These are phyloP conservation scores for Pichia californica DNA, from an alignment of 805 yeast species.

Conservation along the genomic window DNA sequence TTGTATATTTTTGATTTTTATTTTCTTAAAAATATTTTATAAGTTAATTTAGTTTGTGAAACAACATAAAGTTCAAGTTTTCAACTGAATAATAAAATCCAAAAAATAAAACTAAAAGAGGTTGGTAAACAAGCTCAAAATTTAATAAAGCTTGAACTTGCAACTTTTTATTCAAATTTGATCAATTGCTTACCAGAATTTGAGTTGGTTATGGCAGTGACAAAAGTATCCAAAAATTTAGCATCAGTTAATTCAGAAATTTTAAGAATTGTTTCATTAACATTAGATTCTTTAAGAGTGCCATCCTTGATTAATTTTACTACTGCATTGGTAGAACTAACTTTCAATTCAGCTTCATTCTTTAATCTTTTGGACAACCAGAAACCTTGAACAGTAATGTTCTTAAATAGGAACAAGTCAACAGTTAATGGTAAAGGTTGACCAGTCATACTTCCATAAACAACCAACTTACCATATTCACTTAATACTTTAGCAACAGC, in stretches of 20 bases:
- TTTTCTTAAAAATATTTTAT: too few species aligned
- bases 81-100: too few species aligned
- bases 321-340: conserved; percentile 46
- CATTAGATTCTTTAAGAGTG: conserved; percentile 44
- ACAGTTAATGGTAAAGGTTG: conserved; percentile 93
- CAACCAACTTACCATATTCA: conserved; percentile 67
- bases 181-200: conserved; percentile 40
- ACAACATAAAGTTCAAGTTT: too few species aligned
- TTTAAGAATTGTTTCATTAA: conserved; percentile 33
- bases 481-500: conserved; percentile 79
- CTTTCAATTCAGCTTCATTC: conserved; percentile 53
- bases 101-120: too few species aligned
- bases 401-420: conserved; percentile 82
- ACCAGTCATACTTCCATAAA: conserved; percentile 97
- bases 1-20: too few species aligned
- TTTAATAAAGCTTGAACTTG: too few species aligned
- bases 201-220: conserved; percentile 37
- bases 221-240: conserved; percentile 36
- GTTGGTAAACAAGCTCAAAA: too few species aligned
- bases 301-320: conserved; percentile 53
- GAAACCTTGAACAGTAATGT: conserved; percentile 78
- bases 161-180: conserved; percentile 23
- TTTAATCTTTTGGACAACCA: conserved; percentile 78
- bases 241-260: conserved; percentile 30
- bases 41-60: too few species aligned